phyloP scores from a whole-genome alignment of 108 stramenopile species.

The Aurantiochytrium sp. region DNA sequence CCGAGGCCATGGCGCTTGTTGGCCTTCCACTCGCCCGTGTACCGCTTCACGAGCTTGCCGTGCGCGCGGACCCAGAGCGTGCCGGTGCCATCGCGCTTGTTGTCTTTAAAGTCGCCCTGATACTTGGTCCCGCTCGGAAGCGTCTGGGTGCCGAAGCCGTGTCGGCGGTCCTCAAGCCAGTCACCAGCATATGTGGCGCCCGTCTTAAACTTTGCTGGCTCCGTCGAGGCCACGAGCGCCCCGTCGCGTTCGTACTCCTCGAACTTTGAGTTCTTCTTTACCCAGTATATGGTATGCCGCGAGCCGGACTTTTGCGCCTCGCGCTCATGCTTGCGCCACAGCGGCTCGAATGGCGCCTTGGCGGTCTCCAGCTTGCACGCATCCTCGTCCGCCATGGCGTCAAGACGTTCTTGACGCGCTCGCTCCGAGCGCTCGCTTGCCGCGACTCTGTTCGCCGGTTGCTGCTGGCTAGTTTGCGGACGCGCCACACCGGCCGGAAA shows the following conservation, averaged over 20 bases:
- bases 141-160: slow-evolving; percentile 70
- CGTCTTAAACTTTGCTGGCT: neutral
- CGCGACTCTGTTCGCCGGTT: no score
- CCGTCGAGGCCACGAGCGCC: neutral
- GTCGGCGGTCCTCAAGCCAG: slow-evolving; percentile 76
- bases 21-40: slow-evolving; percentile 60
- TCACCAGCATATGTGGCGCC: slow-evolving; percentile 65
- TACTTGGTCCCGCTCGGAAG: slow-evolving; percentile 75
- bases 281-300: neutral
- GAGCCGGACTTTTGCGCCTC: neutral
- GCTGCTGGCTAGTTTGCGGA: no score
- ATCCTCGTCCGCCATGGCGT: neutral
- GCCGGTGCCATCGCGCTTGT: slow-evolving; percentile 71
- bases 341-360: neutral
- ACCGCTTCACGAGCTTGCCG: slow-evolving; percentile 46
- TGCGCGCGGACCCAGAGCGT: slow-evolving; percentile 41
- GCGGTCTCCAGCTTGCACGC: neutral
- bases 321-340: neutral
- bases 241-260: neutral
- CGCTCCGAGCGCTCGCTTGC: no score
- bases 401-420: no score
- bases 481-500: no score
- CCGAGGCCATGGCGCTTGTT: slow-evolving; percentile 52
- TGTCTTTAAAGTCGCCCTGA: slow-evolving; percentile 63
- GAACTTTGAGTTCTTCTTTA: neutral